Evolutionary conservation across 176 grass and related monocot species (phyloP).

Genomic region (Ensete ventricosum): DNA sequence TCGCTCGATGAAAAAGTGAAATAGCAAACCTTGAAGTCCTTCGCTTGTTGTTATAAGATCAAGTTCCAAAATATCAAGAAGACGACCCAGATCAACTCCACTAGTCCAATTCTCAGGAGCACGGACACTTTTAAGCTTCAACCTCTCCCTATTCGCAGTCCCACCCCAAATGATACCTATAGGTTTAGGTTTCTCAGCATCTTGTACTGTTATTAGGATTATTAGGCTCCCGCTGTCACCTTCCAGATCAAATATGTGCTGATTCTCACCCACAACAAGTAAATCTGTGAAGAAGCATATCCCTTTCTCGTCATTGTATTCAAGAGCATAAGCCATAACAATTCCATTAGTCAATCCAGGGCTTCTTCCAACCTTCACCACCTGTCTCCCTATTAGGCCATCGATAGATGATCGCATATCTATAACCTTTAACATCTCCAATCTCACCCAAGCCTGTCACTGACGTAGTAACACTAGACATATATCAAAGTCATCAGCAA

Average conservation of each 20-base stretch:
- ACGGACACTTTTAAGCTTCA: conserved; percentile 77
- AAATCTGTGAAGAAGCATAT: conserved; percentile 34
- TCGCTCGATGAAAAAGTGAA: neutral
- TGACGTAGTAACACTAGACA: conserved; percentile 58
- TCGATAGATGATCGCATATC: conserved; percentile 73
- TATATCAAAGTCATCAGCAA: conserved; percentile 77
- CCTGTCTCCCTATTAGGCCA: conserved; percentile 69
- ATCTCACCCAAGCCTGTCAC: conserved; percentile 86
- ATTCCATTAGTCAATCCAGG: conserved; percentile 87
- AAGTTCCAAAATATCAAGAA: conserved; percentile 83
- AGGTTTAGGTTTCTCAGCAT: conserved; percentile 58
- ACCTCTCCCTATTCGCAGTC: conserved; percentile 70
- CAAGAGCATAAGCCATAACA: conserved; percentile 88
- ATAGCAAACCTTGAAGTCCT: conserved; percentile 52
- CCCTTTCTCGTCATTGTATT: conserved; percentile 92
- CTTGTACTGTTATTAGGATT: conserved; percentile 54
- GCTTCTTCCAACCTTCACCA: conserved; percentile 85
- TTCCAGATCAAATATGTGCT: conserved; percentile 87
- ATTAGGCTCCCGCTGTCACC: conserved; percentile 91
- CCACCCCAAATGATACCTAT: conserved; percentile 98
- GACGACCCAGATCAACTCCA: conserved; percentile 82
- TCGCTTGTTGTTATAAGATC: conserved; percentile 70
- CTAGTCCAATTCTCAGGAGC: conserved; percentile 95
- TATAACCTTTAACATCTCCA: conserved; percentile 72
- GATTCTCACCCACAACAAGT: conserved; percentile 88